phyloP scores from a whole-genome alignment of 1,284 basidiomycete species.

The Takashimella koratensis region DNA sequence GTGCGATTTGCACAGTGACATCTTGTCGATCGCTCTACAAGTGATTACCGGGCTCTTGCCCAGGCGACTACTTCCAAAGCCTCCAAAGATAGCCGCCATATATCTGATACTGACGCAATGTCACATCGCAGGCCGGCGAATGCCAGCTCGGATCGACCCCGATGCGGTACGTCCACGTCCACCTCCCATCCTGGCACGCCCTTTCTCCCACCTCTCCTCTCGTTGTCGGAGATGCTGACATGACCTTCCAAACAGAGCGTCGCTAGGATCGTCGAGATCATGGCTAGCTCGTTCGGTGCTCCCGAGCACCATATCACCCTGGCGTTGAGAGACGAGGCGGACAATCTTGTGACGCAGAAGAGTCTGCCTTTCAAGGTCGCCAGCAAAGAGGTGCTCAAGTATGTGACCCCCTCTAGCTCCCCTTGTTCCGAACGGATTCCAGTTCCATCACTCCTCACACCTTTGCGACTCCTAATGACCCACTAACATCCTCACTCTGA shows the following conservation, averaged over 20 bases:
- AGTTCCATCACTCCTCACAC: too few relatives aligned
- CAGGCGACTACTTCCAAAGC: too few relatives aligned
- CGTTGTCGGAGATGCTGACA: too few relatives aligned
- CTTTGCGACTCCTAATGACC: too few relatives aligned
- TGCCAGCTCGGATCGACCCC: conserved; percentile 45
- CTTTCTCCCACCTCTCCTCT: neutral
- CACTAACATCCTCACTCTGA: conserved; percentile 1
- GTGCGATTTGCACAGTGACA: too few relatives aligned
- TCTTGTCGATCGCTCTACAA: too few relatives aligned
- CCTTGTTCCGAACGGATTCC: too few relatives aligned
- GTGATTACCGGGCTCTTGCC: too few relatives aligned
- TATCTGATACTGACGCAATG: too few relatives aligned
- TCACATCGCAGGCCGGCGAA: conserved; percentile 38
- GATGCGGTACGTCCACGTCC: conserved; percentile 35
- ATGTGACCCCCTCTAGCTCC: too few relatives aligned
- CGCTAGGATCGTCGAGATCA: conserved; percentile 43
- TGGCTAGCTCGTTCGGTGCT: conserved; percentile 60
- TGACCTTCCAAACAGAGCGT: too few relatives aligned
- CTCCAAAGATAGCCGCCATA: too few relatives aligned
- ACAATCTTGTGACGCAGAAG: conserved; percentile 86
- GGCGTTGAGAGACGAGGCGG: conserved; percentile 79
- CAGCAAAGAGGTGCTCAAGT: conserved; percentile 75
- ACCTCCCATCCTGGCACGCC: neutral
- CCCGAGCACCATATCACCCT: conserved; percentile 75
- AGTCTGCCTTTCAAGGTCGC: conserved; percentile 76